Base-by-base conservation (phyloP, 2,329 filamentous ascomycete genomes). In the Aspergillus ochraceoroseus region DNA sequence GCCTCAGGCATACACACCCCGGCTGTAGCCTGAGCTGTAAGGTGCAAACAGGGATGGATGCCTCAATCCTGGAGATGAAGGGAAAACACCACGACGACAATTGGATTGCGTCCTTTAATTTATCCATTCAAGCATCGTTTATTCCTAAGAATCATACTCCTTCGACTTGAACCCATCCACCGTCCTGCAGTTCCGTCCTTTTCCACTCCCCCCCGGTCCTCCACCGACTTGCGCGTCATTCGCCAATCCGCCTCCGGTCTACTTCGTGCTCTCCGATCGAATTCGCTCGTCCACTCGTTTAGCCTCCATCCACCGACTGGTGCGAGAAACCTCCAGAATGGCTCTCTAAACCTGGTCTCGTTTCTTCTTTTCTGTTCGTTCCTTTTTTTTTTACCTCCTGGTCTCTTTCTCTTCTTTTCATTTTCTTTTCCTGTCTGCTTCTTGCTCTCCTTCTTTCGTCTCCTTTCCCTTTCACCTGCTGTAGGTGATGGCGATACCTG, bases 401-500 rank as follows among this genome's bases (percentile, higher is more conserved):
- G 13, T 23, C 28, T 32, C 23, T 20, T 22, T 42, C 17, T 29
- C n/a, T 15, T 36, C 17, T 39, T 32, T 13, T 18, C 39, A 29
- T 32, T 39, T 37, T 13, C 27, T 32, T 17, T 26, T 13, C 19
- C 29, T 28, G 33, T 18, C 22, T 15, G 25, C 32, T 15, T 19
- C 23, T 29, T 31, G 32, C 23, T 38, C 20, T 20, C 30, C 30
- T 34, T 42, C 12, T 13, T 23, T 32, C 29, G 22, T 20, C 17
- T 42, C 17, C 23, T 32, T 28, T 20, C 17, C 37, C 17, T 23
- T n/a, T 13, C 32, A 14, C 19, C 18, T 41, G 26, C 31, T 27
- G 30, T 40, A 23, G 49, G 46, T 51, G 47, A 62, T 62, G 59
- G 55, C 52, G 50, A 51, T 53, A 41, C 42, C 43, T 28, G 46